Conservation (phyloP, 2,329 filamentous ascomycete genomes). For the Fusarium gaditjirri region DNA sequence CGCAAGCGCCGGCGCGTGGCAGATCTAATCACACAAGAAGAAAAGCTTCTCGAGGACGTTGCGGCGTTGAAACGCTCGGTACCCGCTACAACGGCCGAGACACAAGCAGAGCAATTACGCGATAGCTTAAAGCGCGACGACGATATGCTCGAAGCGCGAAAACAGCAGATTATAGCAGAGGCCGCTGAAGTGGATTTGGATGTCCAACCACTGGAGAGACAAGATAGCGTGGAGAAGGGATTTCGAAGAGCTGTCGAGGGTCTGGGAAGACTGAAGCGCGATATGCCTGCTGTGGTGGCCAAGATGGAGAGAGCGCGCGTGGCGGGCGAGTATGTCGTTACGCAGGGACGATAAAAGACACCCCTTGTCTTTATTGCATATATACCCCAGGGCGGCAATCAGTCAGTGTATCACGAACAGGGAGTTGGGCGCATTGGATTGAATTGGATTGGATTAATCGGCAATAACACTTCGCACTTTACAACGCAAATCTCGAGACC, state of each 20-base stretch:
- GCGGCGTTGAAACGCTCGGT: conserved; percentile 67
- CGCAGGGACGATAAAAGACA: conserved; percentile 44
- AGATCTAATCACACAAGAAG: conserved; percentile 69
- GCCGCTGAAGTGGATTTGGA: conserved; percentile 42
- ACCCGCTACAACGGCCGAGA: conserved; percentile 57
- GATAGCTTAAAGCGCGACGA: conserved; percentile 59
- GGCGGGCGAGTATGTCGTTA: conserved; percentile 67
- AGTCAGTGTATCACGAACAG: conserved; percentile 6
- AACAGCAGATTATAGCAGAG: conserved; percentile 26
- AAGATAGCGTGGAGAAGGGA: conserved; percentile 55
- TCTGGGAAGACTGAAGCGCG: conserved; percentile 64
- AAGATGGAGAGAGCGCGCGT: conserved; percentile 72
- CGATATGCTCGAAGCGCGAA: conserved; percentile 51
- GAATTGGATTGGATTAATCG: not conserved
- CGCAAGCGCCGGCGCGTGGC: conserved; percentile 69
- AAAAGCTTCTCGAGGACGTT: conserved; percentile 72
- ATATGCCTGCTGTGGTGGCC: conserved; percentile 70
- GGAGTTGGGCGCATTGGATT: conserved; percentile 25
- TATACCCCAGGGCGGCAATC: conserved; percentile 29
- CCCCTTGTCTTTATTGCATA: conserved; percentile 8
- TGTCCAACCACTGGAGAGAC: conserved; percentile 55
- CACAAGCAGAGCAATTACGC: conserved; percentile 55
- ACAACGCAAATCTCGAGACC: conserved; percentile 9
- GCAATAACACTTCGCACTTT: not conserved
- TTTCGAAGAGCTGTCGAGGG: conserved; percentile 62